phyloP scores from a whole-genome alignment of 306 rosid genomes.

The Hippophae rhamnoides region DNA sequence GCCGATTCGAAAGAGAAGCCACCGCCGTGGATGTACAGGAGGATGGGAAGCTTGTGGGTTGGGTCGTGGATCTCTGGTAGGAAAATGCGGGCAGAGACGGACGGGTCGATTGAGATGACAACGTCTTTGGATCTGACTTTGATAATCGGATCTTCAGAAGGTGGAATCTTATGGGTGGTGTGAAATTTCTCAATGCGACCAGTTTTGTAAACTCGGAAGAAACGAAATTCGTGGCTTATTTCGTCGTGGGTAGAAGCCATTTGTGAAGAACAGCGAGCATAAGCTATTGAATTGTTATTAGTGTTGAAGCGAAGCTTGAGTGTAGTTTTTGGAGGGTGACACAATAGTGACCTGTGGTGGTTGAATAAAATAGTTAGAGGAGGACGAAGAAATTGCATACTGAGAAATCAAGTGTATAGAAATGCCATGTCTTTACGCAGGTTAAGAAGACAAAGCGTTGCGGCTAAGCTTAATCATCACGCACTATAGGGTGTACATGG shows the following conservation, averaged over 20 bases:
- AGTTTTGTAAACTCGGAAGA: slow-evolving; percentile 17
- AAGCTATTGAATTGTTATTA: not conserved
- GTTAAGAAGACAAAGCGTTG: too few species aligned
- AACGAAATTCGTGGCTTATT: slow-evolving; percentile 7
- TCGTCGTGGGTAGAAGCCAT: slow-evolving; percentile 5
- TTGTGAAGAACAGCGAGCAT: not conserved
- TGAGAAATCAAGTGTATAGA: too few species aligned
- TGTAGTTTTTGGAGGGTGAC: too few species aligned
- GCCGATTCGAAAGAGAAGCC: slow-evolving; percentile 21
- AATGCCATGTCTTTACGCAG: too few species aligned
- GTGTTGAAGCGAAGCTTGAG: too few species aligned
- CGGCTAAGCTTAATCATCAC: too few species aligned
- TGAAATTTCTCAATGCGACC: slow-evolving; percentile 16
- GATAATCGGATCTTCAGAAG: not conserved
- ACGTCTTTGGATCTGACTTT: slow-evolving; percentile 25
- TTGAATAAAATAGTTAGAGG: too few species aligned
- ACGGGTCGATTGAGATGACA: slow-evolving; percentile 5
- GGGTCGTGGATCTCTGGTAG: slow-evolving; percentile 13
- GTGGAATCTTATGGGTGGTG: slow-evolving; percentile 10
- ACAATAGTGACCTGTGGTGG: too few species aligned
- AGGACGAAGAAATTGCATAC: too few species aligned
- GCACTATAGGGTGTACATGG: too few species aligned
- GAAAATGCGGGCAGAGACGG: slow-evolving; percentile 22
- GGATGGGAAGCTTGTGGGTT: slow-evolving; percentile 17
- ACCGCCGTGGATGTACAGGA: slow-evolving; percentile 29